Evolutionary conservation across 345 rosid species (phyloP), one percentile per base, ranked within the genome.

Genomic region (Aethionema arabicum): DNA sequence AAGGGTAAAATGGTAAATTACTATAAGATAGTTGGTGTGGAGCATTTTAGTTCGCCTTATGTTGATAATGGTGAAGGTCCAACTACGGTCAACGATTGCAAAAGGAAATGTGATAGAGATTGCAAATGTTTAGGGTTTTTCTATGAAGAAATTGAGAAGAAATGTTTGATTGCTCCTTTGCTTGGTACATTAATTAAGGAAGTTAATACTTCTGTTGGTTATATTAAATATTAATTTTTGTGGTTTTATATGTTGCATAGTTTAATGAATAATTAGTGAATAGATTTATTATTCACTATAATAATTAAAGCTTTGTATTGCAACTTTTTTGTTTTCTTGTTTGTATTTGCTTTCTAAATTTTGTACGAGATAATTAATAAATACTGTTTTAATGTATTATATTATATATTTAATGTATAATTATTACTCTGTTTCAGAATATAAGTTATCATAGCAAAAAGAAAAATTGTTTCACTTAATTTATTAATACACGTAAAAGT

Each of bases 121-220:
- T 83, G 87, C 66, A 80, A 70, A 65, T 76, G 81, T 57, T 55
- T 73, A 68, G 83, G 81, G 0, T 78, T 72, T 11, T 78, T 78
- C 43, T 77, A 76, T 59, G 59, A 65, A 21, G 69, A 35, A 35
- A 66, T 65, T 6, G 46, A 69, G 4, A 72, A 64, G 8, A 76
- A 39, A 64, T 83, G 83, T 39, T 80, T 61, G 56, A 21, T 29
- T 16, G 66, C 55, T 33, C 46, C 46, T 33, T 8, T 47, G 6
- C 55, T 61, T 14, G 45, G 55, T 4, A 48, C 46, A 14, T 27
- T 61, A 5, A 61, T 47, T 27, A 61, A 48, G 33, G 55, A 61
- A 32, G 66, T 47, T 6, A 61, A 61, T 8, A 61, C 12, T 45
- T 61, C 46, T 3, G n/a, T 47, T 33, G 66, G 36, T 21, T 61